Percentiles rank a stretch among this genome's conserved stretches.
These are phyloP conservation scores for Huntiella bhutanensis DNA, from an alignment of 2,329 filamentous ascomycete species.

Conservation along the genomic window DNA sequence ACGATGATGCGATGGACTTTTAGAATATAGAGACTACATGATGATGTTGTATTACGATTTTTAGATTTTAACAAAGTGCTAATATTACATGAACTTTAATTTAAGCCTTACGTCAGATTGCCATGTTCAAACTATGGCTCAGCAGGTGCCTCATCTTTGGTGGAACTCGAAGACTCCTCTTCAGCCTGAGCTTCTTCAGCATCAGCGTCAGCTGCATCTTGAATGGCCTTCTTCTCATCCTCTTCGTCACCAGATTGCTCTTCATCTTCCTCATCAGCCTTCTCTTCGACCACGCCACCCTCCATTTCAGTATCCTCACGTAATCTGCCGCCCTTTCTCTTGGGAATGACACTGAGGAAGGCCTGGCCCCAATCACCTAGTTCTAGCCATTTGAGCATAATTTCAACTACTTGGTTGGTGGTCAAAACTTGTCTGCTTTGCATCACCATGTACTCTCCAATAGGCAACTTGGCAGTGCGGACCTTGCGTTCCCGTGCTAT, in stretches of 20 bases:
- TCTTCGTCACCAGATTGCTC: conserved; percentile 17
- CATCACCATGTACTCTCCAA: conserved; percentile 91
- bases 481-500: conserved; percentile 57
- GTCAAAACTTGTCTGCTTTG: conserved; percentile 67
- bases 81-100: not conserved
- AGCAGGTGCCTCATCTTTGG: not conserved
- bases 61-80: not conserved
- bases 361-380: conserved; percentile 79
- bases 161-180: not conserved
- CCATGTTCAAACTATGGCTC: not conserved
- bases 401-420: conserved; percentile 92
- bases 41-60: conserved; percentile 6
- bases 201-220: conserved; percentile 8
- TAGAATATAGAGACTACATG: conserved; percentile 14
- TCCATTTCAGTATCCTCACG: conserved; percentile 20
- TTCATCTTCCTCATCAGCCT: conserved; percentile 14
- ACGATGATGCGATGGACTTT: conserved; percentile 34
- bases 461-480: conserved; percentile 77
- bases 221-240: conserved; percentile 4
- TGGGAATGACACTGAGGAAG: conserved; percentile 75
- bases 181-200: conserved; percentile 6
- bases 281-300: conserved; percentile 13
- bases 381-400: conserved; percentile 88
- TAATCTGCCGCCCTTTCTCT: conserved; percentile 64
- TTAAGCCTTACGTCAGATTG: not conserved